Conservation (phyloP, 2,329 filamentous ascomycete species). For the Clonostachys solani region DNA sequence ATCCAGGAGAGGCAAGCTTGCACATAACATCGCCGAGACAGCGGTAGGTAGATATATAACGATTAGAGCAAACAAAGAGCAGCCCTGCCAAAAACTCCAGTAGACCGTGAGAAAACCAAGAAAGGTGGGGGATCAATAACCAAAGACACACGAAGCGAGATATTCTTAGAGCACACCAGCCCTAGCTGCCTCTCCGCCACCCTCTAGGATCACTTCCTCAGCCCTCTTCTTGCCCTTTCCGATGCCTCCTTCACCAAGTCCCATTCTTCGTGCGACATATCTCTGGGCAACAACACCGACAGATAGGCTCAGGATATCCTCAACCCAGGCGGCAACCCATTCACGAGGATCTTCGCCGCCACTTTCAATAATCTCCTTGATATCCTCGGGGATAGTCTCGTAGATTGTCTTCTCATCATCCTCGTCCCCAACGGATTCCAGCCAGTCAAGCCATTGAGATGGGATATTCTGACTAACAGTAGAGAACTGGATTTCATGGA, state of each 20-base stretch:
- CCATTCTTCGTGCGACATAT: slow-evolving; percentile 94
- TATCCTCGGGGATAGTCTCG: slow-evolving; percentile 64
- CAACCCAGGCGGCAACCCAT: slow-evolving; percentile 97
- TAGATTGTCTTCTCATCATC: slow-evolving; percentile 14
- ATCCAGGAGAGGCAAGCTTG: not conserved
- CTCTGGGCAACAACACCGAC: slow-evolving; percentile 88
- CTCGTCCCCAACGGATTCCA: slow-evolving; percentile 67
- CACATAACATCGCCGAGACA: not conserved
- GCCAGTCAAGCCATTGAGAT: slow-evolving; percentile 83
- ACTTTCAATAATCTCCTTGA: slow-evolving; percentile 74
- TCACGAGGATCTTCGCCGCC: slow-evolving; percentile 85
- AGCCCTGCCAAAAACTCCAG: not conserved
- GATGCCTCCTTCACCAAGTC: slow-evolving; percentile 76
- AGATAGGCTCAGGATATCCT: slow-evolving; percentile 74
- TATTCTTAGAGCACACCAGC: slow-evolving; percentile 22
- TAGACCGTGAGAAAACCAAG: not conserved
- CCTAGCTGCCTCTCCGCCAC: slow-evolving; percentile 54
- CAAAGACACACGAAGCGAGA: not conserved
- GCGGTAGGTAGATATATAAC: too few relatives aligned
- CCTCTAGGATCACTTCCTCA: slow-evolving; percentile 51
- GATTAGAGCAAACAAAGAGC: too few relatives aligned
- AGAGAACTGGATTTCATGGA: slow-evolving; percentile 85
- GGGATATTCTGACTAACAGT: slow-evolving; percentile 81
- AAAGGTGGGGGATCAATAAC: not conserved
- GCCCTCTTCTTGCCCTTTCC: slow-evolving; percentile 58